A percentile compares a stretch with the other conserved stretches of the same genome.
Conservation (phyloP, 495 filamentous ascomycete species). For the Neurospora tetrasperma region DNA sequence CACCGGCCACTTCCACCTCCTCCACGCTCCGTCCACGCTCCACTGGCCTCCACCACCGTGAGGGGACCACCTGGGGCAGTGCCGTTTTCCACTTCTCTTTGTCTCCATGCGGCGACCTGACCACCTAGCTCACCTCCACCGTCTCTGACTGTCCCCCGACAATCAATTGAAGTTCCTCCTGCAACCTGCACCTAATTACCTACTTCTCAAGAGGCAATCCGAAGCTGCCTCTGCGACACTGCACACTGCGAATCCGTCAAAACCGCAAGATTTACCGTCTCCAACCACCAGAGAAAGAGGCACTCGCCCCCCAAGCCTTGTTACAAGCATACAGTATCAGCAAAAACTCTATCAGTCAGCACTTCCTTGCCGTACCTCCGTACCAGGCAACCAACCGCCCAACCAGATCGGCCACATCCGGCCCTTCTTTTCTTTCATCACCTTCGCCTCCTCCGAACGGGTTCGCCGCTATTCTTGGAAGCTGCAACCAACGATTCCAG, state of each 20-base stretch:
- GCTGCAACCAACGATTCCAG: not conserved
- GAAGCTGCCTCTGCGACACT: not conserved
- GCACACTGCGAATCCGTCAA: not conserved
- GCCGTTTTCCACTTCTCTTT: not conserved
- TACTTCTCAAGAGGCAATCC: not conserved
- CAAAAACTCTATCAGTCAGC: not conserved
- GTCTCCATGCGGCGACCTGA: not conserved
- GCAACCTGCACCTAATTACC: not conserved
- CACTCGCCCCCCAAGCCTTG: not conserved
- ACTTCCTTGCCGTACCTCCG: not conserved
- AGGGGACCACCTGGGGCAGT: not conserved
- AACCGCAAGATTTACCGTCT: not conserved
- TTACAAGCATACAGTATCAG: no score
- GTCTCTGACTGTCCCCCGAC: not conserved
- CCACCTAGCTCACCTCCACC: not conserved
- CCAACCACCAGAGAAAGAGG: not conserved
- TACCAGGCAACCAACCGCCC: not conserved
- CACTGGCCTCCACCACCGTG: not conserved
- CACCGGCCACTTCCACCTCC: not conserved
- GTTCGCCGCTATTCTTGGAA: not conserved
- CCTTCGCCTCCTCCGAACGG: not conserved
- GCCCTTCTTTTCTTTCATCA: not conserved
- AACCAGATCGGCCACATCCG: not conserved
- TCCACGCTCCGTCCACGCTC: not conserved
- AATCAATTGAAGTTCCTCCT: not conserved